Percentiles rank a stretch among this genome's conserved stretches.
phyloP scores from a whole-genome alignment of 176 grass and related monocot species.

The Poa annua region DNA sequence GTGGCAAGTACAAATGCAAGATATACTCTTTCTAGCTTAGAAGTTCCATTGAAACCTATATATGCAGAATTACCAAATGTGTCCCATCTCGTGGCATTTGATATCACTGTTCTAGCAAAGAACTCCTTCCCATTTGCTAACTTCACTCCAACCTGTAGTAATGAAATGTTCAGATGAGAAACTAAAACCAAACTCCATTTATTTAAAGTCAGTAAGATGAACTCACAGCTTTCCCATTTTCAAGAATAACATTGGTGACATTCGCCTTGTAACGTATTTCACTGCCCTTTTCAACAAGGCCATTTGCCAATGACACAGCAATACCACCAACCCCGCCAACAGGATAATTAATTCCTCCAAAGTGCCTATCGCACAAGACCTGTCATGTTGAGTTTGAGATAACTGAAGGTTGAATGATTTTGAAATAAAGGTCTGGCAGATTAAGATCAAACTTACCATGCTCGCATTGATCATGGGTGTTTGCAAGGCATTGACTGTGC shows the following conservation, averaged over 20 bases:
- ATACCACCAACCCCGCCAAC: constrained; percentile 89
- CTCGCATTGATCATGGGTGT: constrained; percentile 99
- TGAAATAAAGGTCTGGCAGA: constrained; percentile 18
- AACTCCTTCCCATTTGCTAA: constrained; percentile 87
- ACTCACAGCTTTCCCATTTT: constrained; percentile 94
- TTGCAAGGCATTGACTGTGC: constrained; percentile 92
- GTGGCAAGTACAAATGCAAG: constrained; percentile 21
- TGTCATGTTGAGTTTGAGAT: constrained; percentile 54
- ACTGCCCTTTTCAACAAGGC: constrained; percentile 78
- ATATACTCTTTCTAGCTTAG: constrained; percentile 6
- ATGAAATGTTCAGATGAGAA: constrained; percentile 27
- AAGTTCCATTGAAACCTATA: constrained; percentile 18
- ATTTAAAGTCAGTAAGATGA: constrained; percentile 32
- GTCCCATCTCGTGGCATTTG: constrained; percentile 99
- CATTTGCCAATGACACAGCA: constrained; percentile 79
- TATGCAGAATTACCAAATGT: constrained; percentile 75
- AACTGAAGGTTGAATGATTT: constrained; percentile 37
- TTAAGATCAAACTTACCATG: constrained; percentile 70
- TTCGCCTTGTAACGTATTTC: constrained; percentile 85
- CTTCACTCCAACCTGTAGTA: constrained; percentile 72
- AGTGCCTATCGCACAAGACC: constrained; percentile 98
- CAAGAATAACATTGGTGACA: constrained; percentile 81
- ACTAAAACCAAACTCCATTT: constrained; percentile 22
- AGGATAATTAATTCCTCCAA: constrained; percentile 95
- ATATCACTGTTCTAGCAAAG: constrained; percentile 89